Evolutionary conservation across 2,329 filamentous ascomycete genomes (phyloP).

Genomic region (Aspergillus eucalypticola): DNA sequence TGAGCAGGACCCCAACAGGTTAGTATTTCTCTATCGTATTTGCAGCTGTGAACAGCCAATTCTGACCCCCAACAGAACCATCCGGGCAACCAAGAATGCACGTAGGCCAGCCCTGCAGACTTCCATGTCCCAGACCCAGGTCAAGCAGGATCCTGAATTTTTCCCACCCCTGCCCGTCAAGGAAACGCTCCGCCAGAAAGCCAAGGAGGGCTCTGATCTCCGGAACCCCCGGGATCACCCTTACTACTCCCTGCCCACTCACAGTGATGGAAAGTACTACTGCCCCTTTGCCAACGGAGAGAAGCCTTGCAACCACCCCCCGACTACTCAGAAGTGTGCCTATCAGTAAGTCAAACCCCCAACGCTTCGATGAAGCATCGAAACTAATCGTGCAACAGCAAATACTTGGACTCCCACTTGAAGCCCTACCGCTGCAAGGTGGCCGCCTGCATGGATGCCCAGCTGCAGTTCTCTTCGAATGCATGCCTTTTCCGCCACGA

Average conservation of each 20-base stretch:
- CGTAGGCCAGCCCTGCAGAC: slow-evolving; percentile 40
- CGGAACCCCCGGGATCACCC: slow-evolving; percentile 45
- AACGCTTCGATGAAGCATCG: slow-evolving; percentile 4
- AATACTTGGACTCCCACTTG: slow-evolving; percentile 94
- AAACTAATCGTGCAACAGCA: slow-evolving; percentile 58
- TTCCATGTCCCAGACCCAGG: slow-evolving; percentile 32
- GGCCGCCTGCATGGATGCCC: slow-evolving; percentile 75
- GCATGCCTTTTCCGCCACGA: slow-evolving; percentile 93
- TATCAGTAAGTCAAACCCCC: slow-evolving; percentile 77
- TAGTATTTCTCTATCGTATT: slow-evolving; percentile 19
- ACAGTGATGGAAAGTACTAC: slow-evolving; percentile 79
- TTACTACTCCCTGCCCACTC: slow-evolving; percentile 45
- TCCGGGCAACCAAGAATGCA: slow-evolving; percentile 40
- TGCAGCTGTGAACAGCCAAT: slow-evolving; percentile 10
- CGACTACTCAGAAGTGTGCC: slow-evolving; percentile 97
- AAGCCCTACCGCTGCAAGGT: slow-evolving; percentile 96
- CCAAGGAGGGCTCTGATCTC: slow-evolving; percentile 41
- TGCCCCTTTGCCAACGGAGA: slow-evolving; percentile 76
- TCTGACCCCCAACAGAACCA: slow-evolving; percentile 33
- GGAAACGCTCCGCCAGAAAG: slow-evolving; percentile 35
- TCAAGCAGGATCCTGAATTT: slow-evolving; percentile 41
- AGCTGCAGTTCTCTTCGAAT: slow-evolving; percentile 92
- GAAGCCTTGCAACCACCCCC: slow-evolving; percentile 79
- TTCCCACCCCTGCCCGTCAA: slow-evolving; percentile 37
- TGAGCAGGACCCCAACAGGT: slow-evolving; percentile 46